Base-by-base conservation (phyloP, 192 early-diverging fungal species). In the Entrophospora sp. region DNA sequence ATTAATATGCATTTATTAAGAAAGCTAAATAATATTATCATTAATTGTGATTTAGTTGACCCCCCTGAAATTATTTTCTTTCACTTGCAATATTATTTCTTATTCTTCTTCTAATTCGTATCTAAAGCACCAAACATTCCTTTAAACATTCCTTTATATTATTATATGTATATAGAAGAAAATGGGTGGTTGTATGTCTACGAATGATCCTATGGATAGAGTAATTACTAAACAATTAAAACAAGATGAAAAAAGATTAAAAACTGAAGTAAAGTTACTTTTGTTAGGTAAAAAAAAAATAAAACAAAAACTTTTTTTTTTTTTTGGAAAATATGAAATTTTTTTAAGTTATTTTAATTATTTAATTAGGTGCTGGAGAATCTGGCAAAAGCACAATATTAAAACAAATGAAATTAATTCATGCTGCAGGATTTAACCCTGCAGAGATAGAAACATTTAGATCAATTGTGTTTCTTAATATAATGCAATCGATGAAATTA, bases 381-480 rank as follows among this genome's bases (percentile, higher is more conserved):
- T 96, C 95, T 10, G 95, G 95, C 52, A 98, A 98, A 77, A 89
- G 86, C 48, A 98, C 95, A 32, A 94, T 98, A 67, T 78, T 98
- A 59, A 98, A 98, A 76, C 95, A 98, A 72, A 96, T 98, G 94
- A 92, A 91, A 74, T 81, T 98, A 52, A 96, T 98, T 66, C 94
- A 98, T 74, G 95, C 91, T 67, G 87, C 85, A 64, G 95, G 95
- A 6, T 98, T 93, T 76, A 88, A 83, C 59, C 72, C 79, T 32
- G 87, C 91, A 35, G 95, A 98, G 75, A 81, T 88, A 61, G 89
- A 92, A 68, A 87, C 90, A 35, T 96, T 94, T 81, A 91, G 87
- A 74, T 92, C 94, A 73, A 92, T 96, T 67, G 94, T 98, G 67
- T 94, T 93, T 71, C 87, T 84, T 62, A 98, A 98, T 78, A 90